Conservation (phyloP, 2,329 filamentous ascomycete genomes). For the Amauroascus verrucosus region DNA sequence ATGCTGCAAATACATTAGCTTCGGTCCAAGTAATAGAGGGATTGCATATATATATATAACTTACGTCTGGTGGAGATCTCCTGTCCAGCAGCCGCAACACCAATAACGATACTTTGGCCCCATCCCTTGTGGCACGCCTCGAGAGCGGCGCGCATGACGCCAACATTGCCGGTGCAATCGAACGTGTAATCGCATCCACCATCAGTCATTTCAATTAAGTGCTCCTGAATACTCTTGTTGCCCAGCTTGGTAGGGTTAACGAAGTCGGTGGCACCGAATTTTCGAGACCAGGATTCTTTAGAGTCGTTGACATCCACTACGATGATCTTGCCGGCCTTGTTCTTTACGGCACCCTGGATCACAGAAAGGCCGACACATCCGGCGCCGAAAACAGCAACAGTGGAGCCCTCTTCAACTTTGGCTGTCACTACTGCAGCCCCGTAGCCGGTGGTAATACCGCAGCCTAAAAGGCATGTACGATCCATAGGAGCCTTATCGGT, state of each 20-base stretch:
- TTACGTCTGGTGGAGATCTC: slow-evolving; percentile 88
- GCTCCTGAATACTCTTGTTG: slow-evolving; percentile 71
- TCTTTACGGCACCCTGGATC: slow-evolving; percentile 82
- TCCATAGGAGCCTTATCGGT: slow-evolving; percentile 88
- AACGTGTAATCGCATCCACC: slow-evolving; percentile 98
- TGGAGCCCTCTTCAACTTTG: slow-evolving; percentile 79
- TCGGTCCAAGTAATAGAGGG: neutral
- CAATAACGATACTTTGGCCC: slow-evolving; percentile 96
- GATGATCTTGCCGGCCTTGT: slow-evolving; percentile 56
- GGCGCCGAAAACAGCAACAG: slow-evolving; percentile 84
- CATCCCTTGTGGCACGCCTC: slow-evolving; percentile 99
- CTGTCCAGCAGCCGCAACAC: slow-evolving; percentile 89
- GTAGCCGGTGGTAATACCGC: slow-evolving; percentile 97
- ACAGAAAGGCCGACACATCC: slow-evolving; percentile 93
- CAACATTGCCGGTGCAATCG: slow-evolving; percentile 95
- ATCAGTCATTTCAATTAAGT: slow-evolving; percentile 94
- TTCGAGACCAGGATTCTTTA: slow-evolving; percentile 85
- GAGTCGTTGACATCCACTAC: slow-evolving; percentile 70
- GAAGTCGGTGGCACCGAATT: slow-evolving; percentile 95
- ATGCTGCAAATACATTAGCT: slow-evolving; percentile 49
- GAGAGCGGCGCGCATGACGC: slow-evolving; percentile 88
- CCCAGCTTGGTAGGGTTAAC: slow-evolving; percentile 79
- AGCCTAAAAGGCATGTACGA: slow-evolving; percentile 88
- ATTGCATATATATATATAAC: slow-evolving; percentile 30
- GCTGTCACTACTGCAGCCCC: slow-evolving; percentile 91